A percentile compares a stretch with the other conserved stretches of the same genome.
These are phyloP conservation scores for Yamadazyma epiphylla DNA, from an alignment of 1,139 yeast species.

Conservation along the genomic window DNA sequence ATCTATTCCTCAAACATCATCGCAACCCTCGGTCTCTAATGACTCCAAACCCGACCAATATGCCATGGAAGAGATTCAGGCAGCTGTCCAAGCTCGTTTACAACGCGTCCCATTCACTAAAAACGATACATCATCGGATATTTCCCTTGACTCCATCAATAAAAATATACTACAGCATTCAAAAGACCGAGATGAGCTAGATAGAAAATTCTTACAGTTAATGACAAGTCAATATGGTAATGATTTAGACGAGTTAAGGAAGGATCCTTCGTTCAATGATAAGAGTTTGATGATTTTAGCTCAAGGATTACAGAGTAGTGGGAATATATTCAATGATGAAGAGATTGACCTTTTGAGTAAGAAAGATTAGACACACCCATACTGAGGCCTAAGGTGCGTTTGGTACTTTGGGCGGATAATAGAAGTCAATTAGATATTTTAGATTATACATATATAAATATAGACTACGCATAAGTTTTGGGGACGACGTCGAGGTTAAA, in stretches of 20 bases:
- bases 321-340: constrained; percentile 63
- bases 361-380: too few relatives aligned
- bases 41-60: background rate
- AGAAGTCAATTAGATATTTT: too few relatives aligned
- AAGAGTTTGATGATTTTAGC: constrained; percentile 62
- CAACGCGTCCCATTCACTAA: constrained; percentile 12
- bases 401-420: too few relatives aligned
- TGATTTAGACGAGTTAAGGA: constrained; percentile 60
- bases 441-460: too few relatives aligned
- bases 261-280: constrained; percentile 59
- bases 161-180: too few relatives aligned
- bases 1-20: background rate
- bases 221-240: constrained; percentile 60
- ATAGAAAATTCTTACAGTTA: constrained; percentile 49
- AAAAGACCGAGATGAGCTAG: constrained; percentile 36
- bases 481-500: too few relatives aligned
- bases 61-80: constrained; percentile 8
- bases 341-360: too few relatives aligned
- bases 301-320: constrained; percentile 61
- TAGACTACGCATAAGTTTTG: too few relatives aligned
- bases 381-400: too few relatives aligned
- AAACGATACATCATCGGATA: constrained; percentile 16
- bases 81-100: constrained; percentile 12
- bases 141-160: constrained; percentile 13
- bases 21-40: constrained; percentile 2